Evolutionary conservation across 768 basidiomycete genomes (phyloP), one percentile per base, ranked within the genome.

Genomic region (Imleria badia): DNA sequence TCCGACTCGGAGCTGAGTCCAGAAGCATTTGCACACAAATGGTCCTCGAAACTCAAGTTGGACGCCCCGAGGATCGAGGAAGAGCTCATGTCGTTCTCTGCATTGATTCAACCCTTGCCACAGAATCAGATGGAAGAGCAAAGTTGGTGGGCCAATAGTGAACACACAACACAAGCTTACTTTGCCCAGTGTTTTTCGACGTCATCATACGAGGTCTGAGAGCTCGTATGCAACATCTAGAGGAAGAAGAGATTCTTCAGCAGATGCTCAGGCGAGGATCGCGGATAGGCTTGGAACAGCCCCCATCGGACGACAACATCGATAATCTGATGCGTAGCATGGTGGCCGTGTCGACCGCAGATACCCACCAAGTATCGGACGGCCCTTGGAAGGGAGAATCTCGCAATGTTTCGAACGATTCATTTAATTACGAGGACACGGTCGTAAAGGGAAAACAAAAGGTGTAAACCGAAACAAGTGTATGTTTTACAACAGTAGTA

Each of bases 221-320:
- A 14, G 59, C 60, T 36, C 69, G 70, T 17, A 68, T 80, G 20
- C 70, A 68, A 40, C 60, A 70, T 23, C 59, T 80, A n/a, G 76
- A 79, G 47, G 76, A 78, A 44, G 72, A 81, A 53, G 76, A 77
- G 44, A 63, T 69, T 34, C 70, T 79, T 46, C 78, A 77, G 51
- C 73, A 73, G 38, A 67, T 68, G 34, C 60, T 75, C 31, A 67
- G 72, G 45, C 70, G 68, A 41, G 71, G 73, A 33, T 72, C 75
- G 8, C 71, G 64, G 43, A 67, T 75, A 26, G 66, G 67, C 23
- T 61, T 67, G 36, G 75, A 76, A 33, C 69, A 61, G 13, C 59
- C 67, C 14, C 72, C 76, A 5, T 73, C 72, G 12, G 64, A 73
- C 17, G 60, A 67, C 39, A 70, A 74, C 48, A 60, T 80, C 42